Percentiles rank a stretch among this genome's conserved stretches.
Conservation (phyloP, 257 asterid genomes). For the Penstemon eatonii region DNA sequence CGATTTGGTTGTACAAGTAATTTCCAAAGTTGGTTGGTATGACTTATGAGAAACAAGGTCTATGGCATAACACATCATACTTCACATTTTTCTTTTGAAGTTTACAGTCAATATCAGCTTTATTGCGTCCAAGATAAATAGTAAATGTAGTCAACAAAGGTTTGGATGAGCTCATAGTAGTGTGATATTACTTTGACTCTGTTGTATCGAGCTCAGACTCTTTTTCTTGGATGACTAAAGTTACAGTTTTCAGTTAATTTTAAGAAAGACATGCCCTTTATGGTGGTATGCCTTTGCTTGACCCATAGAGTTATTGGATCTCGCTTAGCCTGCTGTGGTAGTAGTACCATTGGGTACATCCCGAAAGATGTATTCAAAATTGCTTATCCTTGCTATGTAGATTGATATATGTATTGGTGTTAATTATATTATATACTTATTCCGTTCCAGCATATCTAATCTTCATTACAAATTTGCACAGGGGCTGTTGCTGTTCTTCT, state of each 20-base stretch:
- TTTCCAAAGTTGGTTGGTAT: not conserved
- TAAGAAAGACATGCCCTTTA: not conserved
- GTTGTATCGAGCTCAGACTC: not conserved
- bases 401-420: conserved; percentile 6
- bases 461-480: conserved; percentile 40
- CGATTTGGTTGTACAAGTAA: not conserved
- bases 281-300: not conserved
- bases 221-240: not conserved
- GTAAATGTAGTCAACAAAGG: not conserved
- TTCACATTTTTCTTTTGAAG: not conserved
- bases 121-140: not conserved
- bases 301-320: too few relatives aligned
- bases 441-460: conserved; percentile 25
- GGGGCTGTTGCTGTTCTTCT: conserved; percentile 99
- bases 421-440: conserved; percentile 16
- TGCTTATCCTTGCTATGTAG: conserved; percentile 9
- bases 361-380: not conserved
- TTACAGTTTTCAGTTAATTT: not conserved
- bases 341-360: not conserved
- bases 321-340: not conserved
- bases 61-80: not conserved
- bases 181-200: not conserved
- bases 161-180: not conserved
- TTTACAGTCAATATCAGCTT: not conserved
- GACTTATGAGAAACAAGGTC: not conserved